phyloP scores from a whole-genome alignment of 192 early-diverging fungal species.

The Coemansia sp. region DNA sequence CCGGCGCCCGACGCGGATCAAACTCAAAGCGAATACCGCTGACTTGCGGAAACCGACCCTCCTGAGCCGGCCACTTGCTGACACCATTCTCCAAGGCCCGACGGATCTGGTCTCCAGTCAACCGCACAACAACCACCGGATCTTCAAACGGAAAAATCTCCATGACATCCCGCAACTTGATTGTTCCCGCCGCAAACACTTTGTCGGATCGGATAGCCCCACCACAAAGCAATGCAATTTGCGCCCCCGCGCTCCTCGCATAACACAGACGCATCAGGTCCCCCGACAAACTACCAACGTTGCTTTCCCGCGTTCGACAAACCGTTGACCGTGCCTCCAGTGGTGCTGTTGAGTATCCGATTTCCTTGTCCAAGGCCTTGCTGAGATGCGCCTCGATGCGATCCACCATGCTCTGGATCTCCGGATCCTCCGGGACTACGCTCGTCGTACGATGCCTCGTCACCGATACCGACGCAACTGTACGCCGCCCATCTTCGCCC shows the following conservation, averaged over 20 bases:
- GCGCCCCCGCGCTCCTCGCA: slow-evolving; percentile 32
- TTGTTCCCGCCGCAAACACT: slow-evolving; percentile 48
- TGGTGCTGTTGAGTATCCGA: slow-evolving; percentile 50
- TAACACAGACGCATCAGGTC: slow-evolving; percentile 57
- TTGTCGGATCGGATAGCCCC: slow-evolving; percentile 61
- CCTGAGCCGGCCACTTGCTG: slow-evolving; percentile 61
- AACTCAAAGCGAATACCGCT: slow-evolving; percentile 59
- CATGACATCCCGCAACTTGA: slow-evolving; percentile 59
- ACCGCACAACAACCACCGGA: slow-evolving; percentile 55
- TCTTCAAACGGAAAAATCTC: slow-evolving; percentile 67
- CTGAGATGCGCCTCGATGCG: slow-evolving; percentile 47
- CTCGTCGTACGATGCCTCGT: slow-evolving; percentile 45
- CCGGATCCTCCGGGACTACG: slow-evolving; percentile 26
- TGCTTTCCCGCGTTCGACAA: slow-evolving; percentile 57
- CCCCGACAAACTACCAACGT: slow-evolving; percentile 56
- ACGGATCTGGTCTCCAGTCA: slow-evolving; percentile 58
- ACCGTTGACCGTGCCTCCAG: slow-evolving; percentile 56
- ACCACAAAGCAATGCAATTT: slow-evolving; percentile 53
- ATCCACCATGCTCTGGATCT: slow-evolving; percentile 45
- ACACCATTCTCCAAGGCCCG: slow-evolving; percentile 60
- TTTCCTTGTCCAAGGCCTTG: slow-evolving; percentile 47
- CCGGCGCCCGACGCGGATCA: slow-evolving; percentile 48
- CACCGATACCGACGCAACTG: slow-evolving; percentile 26
- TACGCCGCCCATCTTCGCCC: not conserved
- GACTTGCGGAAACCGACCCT: slow-evolving; percentile 64